These are phyloP conservation scores for Lecanoromycetidae sp. DNA, from an alignment of 2,329 filamentous ascomycete genomes.

Conservation along the genomic window DNA sequence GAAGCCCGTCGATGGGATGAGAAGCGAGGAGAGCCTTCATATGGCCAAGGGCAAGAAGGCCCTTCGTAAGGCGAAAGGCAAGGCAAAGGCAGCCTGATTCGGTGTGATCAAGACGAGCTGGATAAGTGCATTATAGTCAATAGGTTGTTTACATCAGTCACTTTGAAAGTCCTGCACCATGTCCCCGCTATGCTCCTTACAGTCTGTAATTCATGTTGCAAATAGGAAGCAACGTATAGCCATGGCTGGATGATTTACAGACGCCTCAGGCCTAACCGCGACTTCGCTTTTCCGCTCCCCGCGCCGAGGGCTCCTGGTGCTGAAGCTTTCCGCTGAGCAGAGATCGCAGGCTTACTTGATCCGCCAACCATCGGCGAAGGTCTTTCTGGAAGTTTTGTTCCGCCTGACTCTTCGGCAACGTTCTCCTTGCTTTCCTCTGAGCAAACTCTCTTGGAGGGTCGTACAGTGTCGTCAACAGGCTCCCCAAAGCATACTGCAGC, in stretches of 20 bases:
- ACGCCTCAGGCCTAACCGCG: constrained; percentile 12
- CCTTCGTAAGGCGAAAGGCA: background rate
- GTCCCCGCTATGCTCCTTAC: background rate
- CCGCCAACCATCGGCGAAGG: background rate
- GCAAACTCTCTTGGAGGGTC: constrained; percentile 8
- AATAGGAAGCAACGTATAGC: background rate
- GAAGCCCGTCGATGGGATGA: too few species aligned
- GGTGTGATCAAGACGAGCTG: too few species aligned
- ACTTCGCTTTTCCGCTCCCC: background rate
- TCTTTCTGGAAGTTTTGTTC: background rate
- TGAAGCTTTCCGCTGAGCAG: background rate
- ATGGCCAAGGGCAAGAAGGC: too few species aligned
- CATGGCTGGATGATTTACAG: background rate
- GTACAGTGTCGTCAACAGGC: background rate
- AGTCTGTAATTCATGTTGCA: background rate
- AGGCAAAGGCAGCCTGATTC: too few species aligned
- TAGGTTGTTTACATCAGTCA: too few species aligned
- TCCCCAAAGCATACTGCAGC: background rate
- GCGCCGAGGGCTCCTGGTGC: background rate
- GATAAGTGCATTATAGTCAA: too few species aligned
- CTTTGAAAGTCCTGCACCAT: too few species aligned
- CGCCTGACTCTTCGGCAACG: background rate
- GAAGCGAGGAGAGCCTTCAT: too few species aligned
- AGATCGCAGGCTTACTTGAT: background rate
- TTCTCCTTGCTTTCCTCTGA: constrained; percentile 13